A percentile compares a stretch with the other conserved stretches of the same genome.
Conservation (phyloP, 1,139 yeast species). For the Suhomyces chickasaworum region DNA sequence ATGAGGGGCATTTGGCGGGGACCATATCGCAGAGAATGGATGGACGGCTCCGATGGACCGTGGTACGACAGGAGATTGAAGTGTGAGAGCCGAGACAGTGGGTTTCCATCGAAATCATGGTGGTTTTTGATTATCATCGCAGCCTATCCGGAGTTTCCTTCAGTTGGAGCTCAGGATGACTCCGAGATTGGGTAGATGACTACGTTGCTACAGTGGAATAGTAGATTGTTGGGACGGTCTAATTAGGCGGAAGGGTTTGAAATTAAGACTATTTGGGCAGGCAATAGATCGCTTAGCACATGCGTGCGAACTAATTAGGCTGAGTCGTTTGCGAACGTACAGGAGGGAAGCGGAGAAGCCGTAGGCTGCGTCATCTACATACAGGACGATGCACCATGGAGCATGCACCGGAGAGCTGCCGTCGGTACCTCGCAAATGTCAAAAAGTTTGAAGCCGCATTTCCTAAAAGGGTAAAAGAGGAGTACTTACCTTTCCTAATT, state of each 20-base stretch:
- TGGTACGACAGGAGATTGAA: not conserved
- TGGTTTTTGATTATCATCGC: not conserved
- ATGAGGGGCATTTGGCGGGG: not conserved
- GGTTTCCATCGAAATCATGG: not conserved
- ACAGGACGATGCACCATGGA: not conserved
- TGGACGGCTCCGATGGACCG: conserved; percentile 1
- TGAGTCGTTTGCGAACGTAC: conserved; percentile 1
- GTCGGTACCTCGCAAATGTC: conserved; percentile 3
- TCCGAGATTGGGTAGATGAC: not conserved
- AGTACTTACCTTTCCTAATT: conserved; percentile 21
- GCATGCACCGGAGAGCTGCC: not conserved
- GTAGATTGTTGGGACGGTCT: conserved; percentile 6
- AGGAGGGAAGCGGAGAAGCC: conserved; percentile 12
- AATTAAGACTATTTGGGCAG: conserved; percentile 12
- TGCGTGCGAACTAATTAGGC: conserved; percentile 13
- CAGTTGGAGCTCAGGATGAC: not conserved
- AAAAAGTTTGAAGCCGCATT: conserved; percentile 10
- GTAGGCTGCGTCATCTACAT: not conserved
- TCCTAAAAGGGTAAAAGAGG: conserved; percentile 30
- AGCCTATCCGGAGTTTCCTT: not conserved
- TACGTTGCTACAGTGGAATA: not conserved
- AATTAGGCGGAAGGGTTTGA: conserved; percentile 8
- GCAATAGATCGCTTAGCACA: conserved; percentile 13
- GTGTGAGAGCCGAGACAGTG: not conserved
- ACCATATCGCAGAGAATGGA: not conserved